Evolutionary conservation across 208 protist genomes (phyloP), one percentile per base, ranked within the genome.

Genomic region (Wallacemonas collosoma): DNA sequence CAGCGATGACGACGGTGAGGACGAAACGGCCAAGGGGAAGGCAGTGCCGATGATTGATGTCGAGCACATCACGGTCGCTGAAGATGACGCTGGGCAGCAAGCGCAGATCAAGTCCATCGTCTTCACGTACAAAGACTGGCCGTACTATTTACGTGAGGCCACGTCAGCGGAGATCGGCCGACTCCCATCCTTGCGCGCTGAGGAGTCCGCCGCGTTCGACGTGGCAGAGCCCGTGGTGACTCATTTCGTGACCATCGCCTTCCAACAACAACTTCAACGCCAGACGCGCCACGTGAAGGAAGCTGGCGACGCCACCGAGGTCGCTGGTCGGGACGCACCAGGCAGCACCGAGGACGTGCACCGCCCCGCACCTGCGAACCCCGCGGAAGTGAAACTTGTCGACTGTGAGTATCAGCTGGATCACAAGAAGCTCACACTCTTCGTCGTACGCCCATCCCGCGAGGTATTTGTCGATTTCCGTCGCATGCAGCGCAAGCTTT

Each of bases 341-440:
- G 62, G 69, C 65, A 55, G 72, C 73, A 64, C 53, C 62, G 51
- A 79, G 57, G 68, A 72, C 66, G 40, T 76, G 74, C 50, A 45
- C 35, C 11, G 48, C 2, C 35, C n/a, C 14, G 36, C 51, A 14
- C 17, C 26, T 3, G 62, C 62, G 17, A 62, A 68, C 61, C 47
- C 67, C 15, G 64, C 39, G 12, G 50, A 72, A 38, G 58, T 80
- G 4, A 48, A 76, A 17, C 75, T 90, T 12, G 77, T 88, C 39
- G 82, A 86, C 56, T 80, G 77, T 51, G 88, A 94, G 71, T 94
- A 83, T 69, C 85, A 94, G 64, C 78, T 90, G 55, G 79, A 88
- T 50, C 75, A 68, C 14, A 61, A 88, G 63, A 94, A 94, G 72
- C 78, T 94, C 17, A 94, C 88, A 7, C 67, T 94, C 41, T 94